Percentiles rank a stretch among this genome's conserved stretches.
These are phyloP conservation scores for Wickerhamomyces strasburgensis DNA, from an alignment of 805 yeast species.

Conservation along the genomic window DNA sequence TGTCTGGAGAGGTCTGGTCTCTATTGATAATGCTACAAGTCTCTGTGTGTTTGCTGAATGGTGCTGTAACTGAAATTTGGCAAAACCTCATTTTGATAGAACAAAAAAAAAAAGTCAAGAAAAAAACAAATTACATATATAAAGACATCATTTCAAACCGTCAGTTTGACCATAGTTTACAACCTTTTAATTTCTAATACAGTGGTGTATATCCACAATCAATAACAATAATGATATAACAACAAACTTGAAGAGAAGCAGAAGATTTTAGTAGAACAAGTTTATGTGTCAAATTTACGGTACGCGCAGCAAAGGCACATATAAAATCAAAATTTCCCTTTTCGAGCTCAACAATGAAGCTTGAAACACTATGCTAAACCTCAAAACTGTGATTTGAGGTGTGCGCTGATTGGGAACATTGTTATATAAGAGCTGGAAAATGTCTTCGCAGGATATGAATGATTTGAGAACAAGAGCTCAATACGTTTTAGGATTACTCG, in stretches of 20 bases:
- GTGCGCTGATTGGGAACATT: no score
- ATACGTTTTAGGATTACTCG: constrained; percentile 5
- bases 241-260: constrained; percentile 5
- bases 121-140: neutral
- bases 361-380: no score
- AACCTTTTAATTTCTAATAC: no score
- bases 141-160: neutral
- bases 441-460: neutral
- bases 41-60: constrained; percentile 94
- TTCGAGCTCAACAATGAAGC: neutral
- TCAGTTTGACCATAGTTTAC: no score
- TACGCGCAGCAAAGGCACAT: neutral
- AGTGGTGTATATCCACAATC: no score
- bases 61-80: constrained; percentile 40
- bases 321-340: neutral
- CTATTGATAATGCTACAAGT: constrained; percentile 68
- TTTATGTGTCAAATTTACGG: neutral
- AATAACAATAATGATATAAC: no score
- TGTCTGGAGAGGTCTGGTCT: constrained; percentile 75
- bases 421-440: no score
- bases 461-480: neutral
- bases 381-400: neutral
- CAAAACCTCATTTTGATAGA: no score
- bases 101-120: neutral
- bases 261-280: no score